phyloP scores from a whole-genome alignment of 345 rosid genomes.

The Theobroma cacao region DNA sequence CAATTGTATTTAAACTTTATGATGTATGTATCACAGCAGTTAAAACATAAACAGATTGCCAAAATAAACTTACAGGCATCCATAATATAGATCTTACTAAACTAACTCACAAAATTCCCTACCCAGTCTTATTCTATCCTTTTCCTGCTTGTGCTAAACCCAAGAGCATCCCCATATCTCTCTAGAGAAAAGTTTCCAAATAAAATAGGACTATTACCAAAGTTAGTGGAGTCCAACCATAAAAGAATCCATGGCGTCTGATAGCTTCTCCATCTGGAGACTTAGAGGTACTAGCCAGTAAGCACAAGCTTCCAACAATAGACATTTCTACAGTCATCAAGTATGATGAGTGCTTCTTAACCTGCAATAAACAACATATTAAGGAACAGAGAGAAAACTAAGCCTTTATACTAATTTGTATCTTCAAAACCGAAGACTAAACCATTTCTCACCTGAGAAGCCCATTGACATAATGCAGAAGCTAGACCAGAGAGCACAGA shows the following conservation, averaged over 20 bases:
- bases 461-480: conserved; percentile 94
- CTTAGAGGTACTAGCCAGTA: conserved; percentile 69
- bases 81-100: neutral
- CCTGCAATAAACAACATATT: conserved; percentile 40
- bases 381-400: conserved; percentile 4
- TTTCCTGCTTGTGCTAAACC: neutral
- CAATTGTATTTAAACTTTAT: neutral
- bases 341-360: conserved; percentile 91
- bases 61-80: neutral
- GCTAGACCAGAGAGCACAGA: conserved; percentile 98
- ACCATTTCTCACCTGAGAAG: conserved; percentile 67
- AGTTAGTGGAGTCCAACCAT: conserved; percentile 93
- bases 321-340: conserved; percentile 99
- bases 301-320: conserved; percentile 86
- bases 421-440: neutral
- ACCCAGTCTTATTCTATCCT: neutral
- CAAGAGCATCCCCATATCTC: neutral
- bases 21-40: neutral
- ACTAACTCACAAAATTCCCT: neutral
- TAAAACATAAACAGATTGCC: neutral
- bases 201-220: conserved; percentile 44
- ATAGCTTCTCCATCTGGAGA: conserved; percentile 99
- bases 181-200: neutral
- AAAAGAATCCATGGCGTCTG: conserved; percentile 69
- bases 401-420: neutral